Evolutionary conservation across 139 green algal species (phyloP).

Genomic region (Diplosphaera chodatii): DNA sequence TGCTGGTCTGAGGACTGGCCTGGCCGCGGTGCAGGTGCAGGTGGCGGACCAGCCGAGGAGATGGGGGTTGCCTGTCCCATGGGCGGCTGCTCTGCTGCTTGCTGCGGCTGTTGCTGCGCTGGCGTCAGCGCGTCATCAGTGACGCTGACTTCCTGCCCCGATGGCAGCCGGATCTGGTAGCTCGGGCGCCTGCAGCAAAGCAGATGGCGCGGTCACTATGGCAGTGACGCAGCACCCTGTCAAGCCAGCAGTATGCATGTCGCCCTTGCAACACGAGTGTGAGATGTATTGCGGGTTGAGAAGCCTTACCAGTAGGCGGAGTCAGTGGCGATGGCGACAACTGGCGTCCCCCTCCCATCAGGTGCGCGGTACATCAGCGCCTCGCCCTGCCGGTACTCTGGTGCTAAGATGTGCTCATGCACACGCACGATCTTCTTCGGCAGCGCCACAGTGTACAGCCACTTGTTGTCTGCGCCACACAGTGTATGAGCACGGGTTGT

Average conservation of each 20-base stretch:
- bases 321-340: slow-evolving; percentile 28
- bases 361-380: slow-evolving; percentile 13
- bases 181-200: slow-evolving; percentile 24
- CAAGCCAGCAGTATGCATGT: too few relatives aligned
- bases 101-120: neutral
- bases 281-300: neutral
- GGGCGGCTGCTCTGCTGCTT: neutral
- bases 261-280: too few relatives aligned
- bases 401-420: slow-evolving; percentile 25
- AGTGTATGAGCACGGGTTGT: too few relatives aligned
- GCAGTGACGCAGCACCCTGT: too few relatives aligned
- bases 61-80: neutral
- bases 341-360: slow-evolving; percentile 4
- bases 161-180: slow-evolving; percentile 21
- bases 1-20: too few relatives aligned
- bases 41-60: too few relatives aligned
- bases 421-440: slow-evolving; percentile 34
- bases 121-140: slow-evolving; percentile 11
- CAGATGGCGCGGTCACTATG: too few relatives aligned
- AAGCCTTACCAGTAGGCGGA: slow-evolving; percentile 16
- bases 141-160: slow-evolving; percentile 23
- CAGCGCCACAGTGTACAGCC: slow-evolving; percentile 40
- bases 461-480: slow-evolving; percentile 19
- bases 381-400: slow-evolving; percentile 23
- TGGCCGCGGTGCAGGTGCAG: too few relatives aligned